These are phyloP conservation scores for Dothistroma pini DNA, from an alignment of 2,329 filamentous ascomycete genomes.

Conservation along the genomic window DNA sequence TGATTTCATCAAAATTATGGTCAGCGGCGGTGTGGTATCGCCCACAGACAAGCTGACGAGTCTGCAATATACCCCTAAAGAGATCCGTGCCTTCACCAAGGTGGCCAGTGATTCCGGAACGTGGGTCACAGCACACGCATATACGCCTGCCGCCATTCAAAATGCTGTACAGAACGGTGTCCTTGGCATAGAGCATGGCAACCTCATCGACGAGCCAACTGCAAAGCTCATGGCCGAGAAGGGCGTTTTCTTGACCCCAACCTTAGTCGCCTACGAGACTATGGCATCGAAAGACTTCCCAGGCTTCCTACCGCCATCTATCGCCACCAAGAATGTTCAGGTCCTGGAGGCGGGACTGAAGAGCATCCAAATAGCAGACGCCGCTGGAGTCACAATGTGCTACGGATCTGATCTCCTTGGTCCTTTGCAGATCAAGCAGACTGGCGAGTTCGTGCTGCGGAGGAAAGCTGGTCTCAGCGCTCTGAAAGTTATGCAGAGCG, in stretches of 20 bases:
- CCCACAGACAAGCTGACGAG: conserved; percentile 54
- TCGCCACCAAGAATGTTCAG: conserved; percentile 49
- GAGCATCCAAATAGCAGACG: conserved; percentile 47
- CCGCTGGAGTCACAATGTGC: conserved; percentile 55
- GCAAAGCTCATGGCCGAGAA: conserved; percentile 50
- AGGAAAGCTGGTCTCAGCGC: conserved; percentile 42
- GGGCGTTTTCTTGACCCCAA: conserved; percentile 52
- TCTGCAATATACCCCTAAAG: conserved; percentile 55
- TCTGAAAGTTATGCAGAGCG: conserved; percentile 47
- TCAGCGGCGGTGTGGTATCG: conserved; percentile 53
- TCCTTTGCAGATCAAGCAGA: conserved; percentile 48
- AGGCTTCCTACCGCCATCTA: conserved; percentile 44
- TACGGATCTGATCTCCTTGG: conserved; percentile 56
- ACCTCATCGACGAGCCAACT: conserved; percentile 58
- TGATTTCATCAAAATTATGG: conserved; percentile 63
- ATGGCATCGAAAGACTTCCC: conserved; percentile 46
- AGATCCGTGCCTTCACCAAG: conserved; percentile 53
- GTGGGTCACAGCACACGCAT: conserved; percentile 55
- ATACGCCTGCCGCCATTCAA: conserved; percentile 53
- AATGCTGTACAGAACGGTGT: conserved; percentile 56
- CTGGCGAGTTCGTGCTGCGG: conserved; percentile 48
- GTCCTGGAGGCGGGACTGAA: conserved; percentile 48
- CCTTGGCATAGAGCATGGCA: conserved; percentile 57
- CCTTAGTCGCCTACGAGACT: conserved; percentile 51
- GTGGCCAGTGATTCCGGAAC: conserved; percentile 50